Evolutionary conservation across 2,329 filamentous ascomycete species (phyloP).

Genomic region (Trichoderma sp.): DNA sequence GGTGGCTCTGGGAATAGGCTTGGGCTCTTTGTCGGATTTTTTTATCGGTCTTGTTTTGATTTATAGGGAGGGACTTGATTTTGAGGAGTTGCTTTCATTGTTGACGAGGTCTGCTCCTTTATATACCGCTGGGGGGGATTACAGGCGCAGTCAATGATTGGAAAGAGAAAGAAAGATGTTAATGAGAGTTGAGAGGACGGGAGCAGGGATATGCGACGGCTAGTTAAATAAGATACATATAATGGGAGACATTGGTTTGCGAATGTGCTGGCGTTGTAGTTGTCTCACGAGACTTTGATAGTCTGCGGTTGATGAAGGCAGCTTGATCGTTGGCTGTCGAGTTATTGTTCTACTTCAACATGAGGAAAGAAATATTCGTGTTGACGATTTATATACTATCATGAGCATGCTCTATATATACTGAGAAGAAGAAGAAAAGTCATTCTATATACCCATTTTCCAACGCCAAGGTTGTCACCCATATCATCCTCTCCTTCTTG

Average conservation of each 20-base stretch:
- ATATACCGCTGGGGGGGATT: slow-evolving; percentile 11
- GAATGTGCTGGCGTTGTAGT: background rate
- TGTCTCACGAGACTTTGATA: background rate
- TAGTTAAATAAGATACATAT: slow-evolving; percentile 5
- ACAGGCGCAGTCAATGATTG: slow-evolving; percentile 4
- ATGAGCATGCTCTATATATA: background rate
- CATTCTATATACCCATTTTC: background rate
- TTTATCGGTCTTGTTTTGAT: background rate
- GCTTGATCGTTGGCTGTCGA: background rate
- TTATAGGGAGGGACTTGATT: background rate
- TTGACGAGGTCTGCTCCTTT: slow-evolving; percentile 22
- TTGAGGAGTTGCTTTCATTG: slow-evolving; percentile 8
- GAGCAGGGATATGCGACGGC: background rate
- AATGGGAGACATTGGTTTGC: slow-evolving; percentile 7
- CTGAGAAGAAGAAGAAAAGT: background rate
- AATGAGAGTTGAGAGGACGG: slow-evolving; percentile 13
- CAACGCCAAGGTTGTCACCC: background rate
- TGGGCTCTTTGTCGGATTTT: slow-evolving; percentile 14
- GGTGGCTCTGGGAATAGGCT: slow-evolving; percentile 25
- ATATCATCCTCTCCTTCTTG: background rate
- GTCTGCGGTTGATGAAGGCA: background rate
- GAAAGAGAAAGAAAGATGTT: slow-evolving; percentile 4
- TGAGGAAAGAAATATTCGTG: background rate
- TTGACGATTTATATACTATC: background rate
- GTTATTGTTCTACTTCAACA: background rate